phyloP scores from a whole-genome alignment of 2,329 filamentous ascomycete species.

The Pseudodiploospora longispora region DNA sequence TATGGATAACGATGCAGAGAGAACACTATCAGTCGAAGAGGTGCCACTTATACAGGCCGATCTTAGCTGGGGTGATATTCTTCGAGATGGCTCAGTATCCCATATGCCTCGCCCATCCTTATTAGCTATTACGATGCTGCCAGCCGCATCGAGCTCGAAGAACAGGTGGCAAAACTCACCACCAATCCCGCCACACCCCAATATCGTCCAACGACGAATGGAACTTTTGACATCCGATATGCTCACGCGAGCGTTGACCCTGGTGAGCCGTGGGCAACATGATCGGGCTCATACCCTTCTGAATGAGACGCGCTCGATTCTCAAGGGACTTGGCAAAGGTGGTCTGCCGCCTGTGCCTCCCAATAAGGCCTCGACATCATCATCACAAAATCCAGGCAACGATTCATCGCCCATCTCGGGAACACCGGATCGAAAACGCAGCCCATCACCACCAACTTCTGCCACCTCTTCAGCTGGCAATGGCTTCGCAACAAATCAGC shows the following conservation, averaged over 20 bases:
- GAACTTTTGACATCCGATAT: constrained; percentile 96
- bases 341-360: constrained; percentile 83
- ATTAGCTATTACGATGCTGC: constrained; percentile 91
- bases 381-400: constrained; percentile 38
- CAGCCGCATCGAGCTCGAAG: constrained; percentile 54
- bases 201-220: constrained; percentile 94
- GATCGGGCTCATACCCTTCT: constrained; percentile 89
- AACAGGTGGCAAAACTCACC: constrained; percentile 60
- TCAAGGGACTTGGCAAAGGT: constrained; percentile 93
- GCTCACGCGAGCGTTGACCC: constrained; percentile 83
- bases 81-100: constrained; percentile 76
- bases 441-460: constrained; percentile 46
- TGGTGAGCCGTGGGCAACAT: constrained; percentile 86
- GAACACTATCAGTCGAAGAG: constrained; percentile 82
- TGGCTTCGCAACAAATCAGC: constrained; percentile 32
- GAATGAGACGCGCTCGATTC: constrained; percentile 85
- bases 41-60: constrained; percentile 93
- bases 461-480: constrained; percentile 33
- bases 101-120: constrained; percentile 85
- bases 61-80: constrained; percentile 84
- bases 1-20: constrained; percentile 76
- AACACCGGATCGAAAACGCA: constrained; percentile 48
- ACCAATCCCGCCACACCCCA: constrained; percentile 89
- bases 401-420: constrained; percentile 36
- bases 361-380: constrained; percentile 32